Evolutionary conservation across 2,329 filamentous ascomycete genomes (phyloP), one percentile per base, ranked within the genome.

Genomic region (Penicillium sp.): DNA sequence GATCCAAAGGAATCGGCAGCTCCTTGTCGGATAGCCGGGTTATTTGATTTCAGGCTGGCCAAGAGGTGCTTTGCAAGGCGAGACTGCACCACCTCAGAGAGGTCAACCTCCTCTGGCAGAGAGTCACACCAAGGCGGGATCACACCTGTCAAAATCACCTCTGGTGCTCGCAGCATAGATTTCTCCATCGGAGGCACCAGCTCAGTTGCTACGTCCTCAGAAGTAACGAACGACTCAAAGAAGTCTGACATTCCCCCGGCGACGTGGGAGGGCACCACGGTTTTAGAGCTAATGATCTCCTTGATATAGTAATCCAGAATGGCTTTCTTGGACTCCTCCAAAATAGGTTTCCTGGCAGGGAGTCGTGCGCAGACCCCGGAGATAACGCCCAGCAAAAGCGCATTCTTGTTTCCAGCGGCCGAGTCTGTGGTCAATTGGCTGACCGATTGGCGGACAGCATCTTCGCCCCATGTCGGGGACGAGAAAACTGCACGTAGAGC

Each of bases 21-120:
- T 20, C 91, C 91, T 55, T 83, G 83, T 49, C 93, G 86, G 55
- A 97, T 90, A 2, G 74, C 73, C 12, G 84, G 77, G 69, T 96
- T 97, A 65, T 89, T 92, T 1, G 94, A 97, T 72, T 96, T 97
- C 70, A 92, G 80, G 67, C 91, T 96, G 33, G 91, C 86, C n/a
- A 97, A 75, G 10, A 99, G 77, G 5, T 91, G 90, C 70, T 96
- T 97, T 30, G 95, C 73, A 29, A 99, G 79, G 55, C 88, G 89
- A 21, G 80, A 78, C 46, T 83, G 80, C 15, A 97, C 78, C 4
- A 89, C 75, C 30, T 85, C 82, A 7, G 93, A 93, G 15, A 97
- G 79, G 64, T 99, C 93, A 61, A 94, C 80, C 5, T 78, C 76
- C 23, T 76, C 68, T 1, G 91, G 85, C 6, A 99, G 76, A 23